Evolutionary conservation across 306 rosid species (phyloP), one percentile per base, ranked within the genome.

Genomic region (Fagus sylvatica): DNA sequence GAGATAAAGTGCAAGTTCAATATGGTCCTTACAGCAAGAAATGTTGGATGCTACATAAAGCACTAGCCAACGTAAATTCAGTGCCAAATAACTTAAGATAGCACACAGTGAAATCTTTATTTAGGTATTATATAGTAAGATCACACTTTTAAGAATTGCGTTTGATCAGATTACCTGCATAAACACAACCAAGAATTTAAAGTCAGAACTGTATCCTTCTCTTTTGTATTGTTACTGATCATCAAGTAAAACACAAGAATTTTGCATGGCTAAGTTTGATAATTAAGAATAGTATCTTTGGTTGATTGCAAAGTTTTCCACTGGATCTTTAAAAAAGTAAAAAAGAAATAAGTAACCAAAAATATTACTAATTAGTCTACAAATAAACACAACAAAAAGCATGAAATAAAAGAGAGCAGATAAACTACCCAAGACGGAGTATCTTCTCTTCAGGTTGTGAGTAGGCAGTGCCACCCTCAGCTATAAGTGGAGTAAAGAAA

Each of bases 361-460:
- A 46, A 4, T 0, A 8, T 2, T 46, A 46, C 51, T 46, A 46
- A 10, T 9, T 46, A 46, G 51, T 46, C 51, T 9, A 46, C 9
- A 46, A 15, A 46, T 11, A 46, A 46, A 9, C 11, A 4, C 11
- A 22, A 22, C 11, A 46, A 46, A 10, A 46, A 46, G 2, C 13
- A 46, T 10, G 4, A 46, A 46, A 46, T 46, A 46, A 46, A 46
- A 46, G 13, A 3, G 11, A 46, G 51, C 11, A 46, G 51, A 46
- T 28, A 65, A 60, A 28, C 30, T 79, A 86, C 89, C 98, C 93
- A 69, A 95, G 91, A 82, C 93, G 98, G 74, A 92, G 96, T n/a
- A 89, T 85, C 86, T 92, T 95, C 82, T 92, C 89, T 83, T 89
- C 97, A 69, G 83, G 78, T 53, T 89, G 98, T 33, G 93, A 78